These are phyloP conservation scores for Cytospora piceicola DNA, from an alignment of 2,329 filamentous ascomycete genomes.

Conservation along the genomic window DNA sequence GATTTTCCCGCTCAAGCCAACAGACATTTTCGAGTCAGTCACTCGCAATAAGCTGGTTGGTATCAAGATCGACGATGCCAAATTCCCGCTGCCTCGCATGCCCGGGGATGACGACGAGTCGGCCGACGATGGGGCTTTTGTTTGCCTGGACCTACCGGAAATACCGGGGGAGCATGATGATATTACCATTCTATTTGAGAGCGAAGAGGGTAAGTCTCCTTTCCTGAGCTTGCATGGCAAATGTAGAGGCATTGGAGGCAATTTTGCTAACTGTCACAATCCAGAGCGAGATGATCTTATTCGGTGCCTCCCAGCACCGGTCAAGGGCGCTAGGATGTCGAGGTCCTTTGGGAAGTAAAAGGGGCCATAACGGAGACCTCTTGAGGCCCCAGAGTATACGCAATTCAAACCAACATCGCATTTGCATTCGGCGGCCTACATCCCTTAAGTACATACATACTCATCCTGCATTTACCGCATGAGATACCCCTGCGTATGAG, in stretches of 20 bases:
- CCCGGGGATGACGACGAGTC: slow-evolving; percentile 51
- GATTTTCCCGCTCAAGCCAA: slow-evolving; percentile 84
- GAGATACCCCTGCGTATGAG: slow-evolving; percentile 29
- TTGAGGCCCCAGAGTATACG: background rate
- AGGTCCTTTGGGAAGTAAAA: slow-evolving; percentile 35
- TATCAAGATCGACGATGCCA: slow-evolving; percentile 83
- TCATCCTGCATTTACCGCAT: slow-evolving; percentile 31
- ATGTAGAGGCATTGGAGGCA: background rate
- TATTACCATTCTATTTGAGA: slow-evolving; percentile 83
- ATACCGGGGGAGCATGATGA: slow-evolving; percentile 93
- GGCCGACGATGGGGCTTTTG: slow-evolving; percentile 68
- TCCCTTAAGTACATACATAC: slow-evolving; percentile 20
- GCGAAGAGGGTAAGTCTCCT: slow-evolving; percentile 66
- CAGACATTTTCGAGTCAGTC: slow-evolving; percentile 78
- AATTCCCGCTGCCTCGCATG: slow-evolving; percentile 79
- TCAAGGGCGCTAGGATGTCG: slow-evolving; percentile 52
- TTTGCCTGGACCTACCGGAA: slow-evolving; percentile 85
- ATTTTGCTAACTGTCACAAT: slow-evolving; percentile 32
- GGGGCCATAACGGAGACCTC: slow-evolving; percentile 22
- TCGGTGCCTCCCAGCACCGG: slow-evolving; percentile 58
- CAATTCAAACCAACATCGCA: slow-evolving; percentile 10
- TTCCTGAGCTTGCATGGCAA: background rate
- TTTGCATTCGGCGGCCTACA: slow-evolving; percentile 26
- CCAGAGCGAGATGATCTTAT: slow-evolving; percentile 59
- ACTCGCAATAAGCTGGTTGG: slow-evolving; percentile 68